These are phyloP conservation scores for Myxozyma udenii DNA, from an alignment of 805 yeast species.

Conservation along the genomic window DNA sequence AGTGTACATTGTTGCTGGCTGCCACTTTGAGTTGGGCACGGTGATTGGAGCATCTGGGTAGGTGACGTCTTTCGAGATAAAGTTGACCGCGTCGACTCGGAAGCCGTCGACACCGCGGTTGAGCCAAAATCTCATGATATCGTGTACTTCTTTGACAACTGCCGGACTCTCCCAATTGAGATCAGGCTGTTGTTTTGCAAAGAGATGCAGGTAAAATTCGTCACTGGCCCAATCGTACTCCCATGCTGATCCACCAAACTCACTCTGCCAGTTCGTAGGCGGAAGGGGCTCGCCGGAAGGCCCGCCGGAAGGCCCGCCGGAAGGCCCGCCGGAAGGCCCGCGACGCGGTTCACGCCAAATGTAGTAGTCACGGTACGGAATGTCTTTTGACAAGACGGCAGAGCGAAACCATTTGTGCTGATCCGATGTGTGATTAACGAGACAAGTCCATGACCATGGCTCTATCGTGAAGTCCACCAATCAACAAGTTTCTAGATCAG, in stretches of 20 bases:
- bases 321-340: too few species aligned
- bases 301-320: too few species aligned
- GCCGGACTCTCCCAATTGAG: conserved; percentile 58
- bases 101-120: conserved; percentile 59
- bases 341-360: conserved; percentile 53
- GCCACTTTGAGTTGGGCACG: conserved; percentile 41
- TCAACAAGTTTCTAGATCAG: conserved; percentile 51
- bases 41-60: conserved; percentile 51
- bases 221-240: conserved; percentile 51
- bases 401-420: conserved; percentile 57
- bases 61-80: conserved; percentile 49
- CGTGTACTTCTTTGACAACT: conserved; percentile 43
- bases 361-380: conserved; percentile 62
- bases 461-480: conserved; percentile 47
- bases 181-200: conserved; percentile 59
- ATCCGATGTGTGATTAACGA: conserved; percentile 56
- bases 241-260: conserved; percentile 52
- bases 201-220: conserved; percentile 55
- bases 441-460: conserved; percentile 56
- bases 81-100: conserved; percentile 55
- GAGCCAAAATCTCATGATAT: conserved; percentile 54
- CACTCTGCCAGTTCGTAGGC: conserved; percentile 57
- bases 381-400: conserved; percentile 49
- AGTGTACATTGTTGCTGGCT: conserved; percentile 43
- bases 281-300: conserved; percentile 51